Evolutionary conservation across 805 yeast species (phyloP), one percentile per base, ranked within the genome.

Genomic region (Teunomyces kruisii): DNA sequence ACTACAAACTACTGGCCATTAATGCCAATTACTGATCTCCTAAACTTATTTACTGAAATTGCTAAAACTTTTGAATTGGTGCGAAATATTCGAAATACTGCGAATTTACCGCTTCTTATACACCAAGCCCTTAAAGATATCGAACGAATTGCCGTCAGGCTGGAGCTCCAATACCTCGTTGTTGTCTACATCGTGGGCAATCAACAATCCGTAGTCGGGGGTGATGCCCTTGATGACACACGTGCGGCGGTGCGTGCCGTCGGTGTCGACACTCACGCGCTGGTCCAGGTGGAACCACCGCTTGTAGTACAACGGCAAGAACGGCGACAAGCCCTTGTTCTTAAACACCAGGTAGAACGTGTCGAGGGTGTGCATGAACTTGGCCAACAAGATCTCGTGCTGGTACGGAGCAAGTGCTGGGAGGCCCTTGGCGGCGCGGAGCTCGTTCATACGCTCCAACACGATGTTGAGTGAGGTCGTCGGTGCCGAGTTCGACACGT

Each of bases 71-170:
- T n/a, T n/a, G n/a, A n/a, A n/a, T n/a, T n/a, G n/a, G n/a, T n/a
- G n/a, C n/a, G n/a, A n/a, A n/a, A n/a, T n/a, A n/a, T n/a, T n/a
- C n/a, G n/a, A n/a, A n/a, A n/a, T n/a, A n/a, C n/a, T n/a, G n/a
- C n/a, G n/a, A n/a, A n/a, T n/a, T 24, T 46, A 40, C 39, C 49
- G 52, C 55, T 71, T 71, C 45, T 58, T 70, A 55, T 70, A 86
- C 13, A 92, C 86, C 51, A 94, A 72, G 0, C 98, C 98, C 54
- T 78, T 85, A 70, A 94, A 86, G 76, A 94, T 91, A 62, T 94
- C 98, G 58, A 94, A 94, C 3, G 97, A 88, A 61, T 94, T 94
- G 1, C 99, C 99, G 64, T 94, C 99, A 0, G 99, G 98, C 62
- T 91, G 97, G 39, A 94, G 68, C 54, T 88, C 85, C 51, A 76